Percentiles rank a stretch among this genome's conserved stretches.
Evolutionary conservation across 192 early-diverging fungal species (phyloP).

Genomic region (Ambispora gerdemannii): DNA sequence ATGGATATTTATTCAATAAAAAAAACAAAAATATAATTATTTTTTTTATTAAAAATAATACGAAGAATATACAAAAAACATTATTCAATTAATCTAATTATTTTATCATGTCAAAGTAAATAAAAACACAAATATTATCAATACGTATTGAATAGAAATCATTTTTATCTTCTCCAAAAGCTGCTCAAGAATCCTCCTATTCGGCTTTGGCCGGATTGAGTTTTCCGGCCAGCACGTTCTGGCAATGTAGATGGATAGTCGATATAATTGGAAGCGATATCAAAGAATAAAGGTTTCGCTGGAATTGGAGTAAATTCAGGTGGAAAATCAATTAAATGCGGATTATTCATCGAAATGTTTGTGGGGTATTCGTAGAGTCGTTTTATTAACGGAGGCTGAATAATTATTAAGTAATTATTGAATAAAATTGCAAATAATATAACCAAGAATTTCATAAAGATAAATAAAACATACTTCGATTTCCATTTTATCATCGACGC

Average conservation of each 20-base stretch:
- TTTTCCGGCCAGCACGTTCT: slow-evolving; percentile 21
- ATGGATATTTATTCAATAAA: background rate
- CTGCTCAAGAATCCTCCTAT: slow-evolving; percentile 4
- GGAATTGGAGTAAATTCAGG: slow-evolving; percentile 61
- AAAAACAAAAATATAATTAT: background rate
- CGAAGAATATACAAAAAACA: background rate
- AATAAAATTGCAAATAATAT: background rate
- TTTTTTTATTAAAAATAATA: background rate
- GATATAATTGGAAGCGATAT: slow-evolving; percentile 68
- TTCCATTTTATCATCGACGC: slow-evolving; percentile 19
- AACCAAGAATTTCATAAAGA: background rate
- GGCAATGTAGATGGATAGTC: slow-evolving; percentile 47
- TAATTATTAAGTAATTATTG: slow-evolving; percentile 24
- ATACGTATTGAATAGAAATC: no score
- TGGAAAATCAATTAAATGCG: slow-evolving; percentile 65
- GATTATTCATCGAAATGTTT: slow-evolving; percentile 35
- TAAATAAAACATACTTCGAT: background rate
- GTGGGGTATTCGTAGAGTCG: slow-evolving; percentile 55
- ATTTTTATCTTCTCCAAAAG: slow-evolving; percentile 1
- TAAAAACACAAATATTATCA: no score
- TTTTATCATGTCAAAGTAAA: no score
- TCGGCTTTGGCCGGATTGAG: background rate
- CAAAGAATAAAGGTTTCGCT: slow-evolving; percentile 76
- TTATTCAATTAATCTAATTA: no score
- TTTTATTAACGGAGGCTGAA: slow-evolving; percentile 49